Base-by-base conservation (phyloP, 78 protist genomes). In the Dictyostelium capitatum region DNA sequence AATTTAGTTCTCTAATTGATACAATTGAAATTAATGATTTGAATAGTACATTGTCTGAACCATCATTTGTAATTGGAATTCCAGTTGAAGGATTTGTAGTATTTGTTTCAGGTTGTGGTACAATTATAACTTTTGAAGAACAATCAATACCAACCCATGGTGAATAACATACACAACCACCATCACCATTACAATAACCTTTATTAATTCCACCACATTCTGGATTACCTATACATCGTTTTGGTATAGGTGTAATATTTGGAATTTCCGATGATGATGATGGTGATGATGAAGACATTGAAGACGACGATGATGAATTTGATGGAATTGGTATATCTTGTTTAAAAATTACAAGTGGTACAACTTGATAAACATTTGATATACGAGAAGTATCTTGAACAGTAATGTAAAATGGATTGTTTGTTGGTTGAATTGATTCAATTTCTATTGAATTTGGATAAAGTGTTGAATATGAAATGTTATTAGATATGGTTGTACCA, bases 111-210 rank as follows among this genome's bases (percentile, higher is more conserved):
- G 79, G 79, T 65, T 65, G 74, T 14, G 74, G 74, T 19, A 70
- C 41, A 43, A 70, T 19, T 1, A 70, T 19, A 6, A 70, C 46
- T 19, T 70, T 47, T 70, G 79, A 70, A 4, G 3, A 6, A 70
- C 79, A 70, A 41, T 30, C 25, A 30, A 15, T n/a, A 19, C 79
- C 79, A 70, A 28, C 4, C 79, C 79, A 70, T 43, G 79, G 79
- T 19, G 11, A 19, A 70, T 30, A 37, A 43, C 79, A 70, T 17
- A 19, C 37, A 72, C 79, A 72, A 17, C 30, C 28, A 20, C 46
- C 57, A 67, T 32, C 30, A 15, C 37, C 5, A 37, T 20, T 37
- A 72, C 79, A 72, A 32, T 72, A 20, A 43, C 79, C 79, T 17
- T 72, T 17, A 15, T 25, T 32, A 30, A 5, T 0, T 14, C 79